Percentiles rank a stretch among this genome's conserved stretches.
These are phyloP conservation scores for Posidonia oceanica DNA, from an alignment of 116 monocot species.

Conservation along the genomic window DNA sequence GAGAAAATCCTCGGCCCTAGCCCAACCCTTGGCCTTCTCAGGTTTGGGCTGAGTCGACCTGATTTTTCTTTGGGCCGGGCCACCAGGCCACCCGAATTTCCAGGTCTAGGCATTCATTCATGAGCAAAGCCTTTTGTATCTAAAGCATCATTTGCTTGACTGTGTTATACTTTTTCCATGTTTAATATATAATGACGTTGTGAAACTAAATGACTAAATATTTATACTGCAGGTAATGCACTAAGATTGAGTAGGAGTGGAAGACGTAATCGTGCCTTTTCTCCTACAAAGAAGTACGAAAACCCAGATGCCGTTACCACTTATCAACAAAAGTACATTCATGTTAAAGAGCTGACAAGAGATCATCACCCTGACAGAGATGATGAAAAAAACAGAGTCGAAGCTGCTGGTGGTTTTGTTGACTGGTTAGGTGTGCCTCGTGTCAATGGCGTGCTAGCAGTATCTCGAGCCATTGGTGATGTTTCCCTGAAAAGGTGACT, in stretches of 20 bases:
- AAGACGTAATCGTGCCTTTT: constrained; percentile 21
- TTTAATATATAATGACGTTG: neutral
- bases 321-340: constrained; percentile 20
- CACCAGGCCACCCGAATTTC: too few relatives aligned
- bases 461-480: constrained; percentile 94
- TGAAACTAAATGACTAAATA: neutral
- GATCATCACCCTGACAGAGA: constrained; percentile 88
- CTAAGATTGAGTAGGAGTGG: constrained; percentile 18
- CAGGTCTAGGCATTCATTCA: too few relatives aligned
- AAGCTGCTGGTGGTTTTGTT: constrained; percentile 80
- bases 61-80: too few relatives aligned
- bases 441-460: constrained; percentile 76
- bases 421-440: constrained; percentile 73
- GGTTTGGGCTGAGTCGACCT: too few relatives aligned
- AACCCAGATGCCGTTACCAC: constrained; percentile 19
- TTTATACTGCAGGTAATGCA: neutral
- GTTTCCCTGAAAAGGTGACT: constrained; percentile 58
- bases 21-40: too few relatives aligned
- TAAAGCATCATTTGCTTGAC: too few relatives aligned
- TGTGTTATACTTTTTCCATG: too few relatives aligned
- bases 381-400: constrained; percentile 73
- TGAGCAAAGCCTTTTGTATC: too few relatives aligned
- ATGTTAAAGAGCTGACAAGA: constrained; percentile 73
- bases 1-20: too few relatives aligned
- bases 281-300: constrained; percentile 12